These are phyloP conservation scores for Chlamydomonas schloesseri DNA, from an alignment of 139 green algal species.

Conservation along the genomic window DNA sequence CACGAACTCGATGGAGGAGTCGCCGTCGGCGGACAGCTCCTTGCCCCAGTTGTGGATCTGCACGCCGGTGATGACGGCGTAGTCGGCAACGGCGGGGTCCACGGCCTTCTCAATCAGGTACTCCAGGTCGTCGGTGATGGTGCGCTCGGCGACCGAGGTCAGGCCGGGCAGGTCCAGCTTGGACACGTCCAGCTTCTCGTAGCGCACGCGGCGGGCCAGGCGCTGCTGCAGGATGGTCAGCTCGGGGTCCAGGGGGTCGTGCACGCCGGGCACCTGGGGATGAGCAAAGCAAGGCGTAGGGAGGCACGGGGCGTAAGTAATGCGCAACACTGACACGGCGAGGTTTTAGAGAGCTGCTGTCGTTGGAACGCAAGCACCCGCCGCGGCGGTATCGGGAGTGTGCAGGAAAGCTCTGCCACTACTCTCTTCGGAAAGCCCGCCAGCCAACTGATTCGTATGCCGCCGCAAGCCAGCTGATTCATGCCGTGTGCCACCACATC, in stretches of 20 bases:
- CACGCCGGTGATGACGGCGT: constrained; percentile 84
- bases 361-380: too few species aligned
- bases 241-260: constrained; percentile 86
- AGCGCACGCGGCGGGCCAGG: constrained; percentile 70
- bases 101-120: constrained; percentile 85
- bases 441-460: too few species aligned
- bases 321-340: too few species aligned
- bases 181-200: constrained; percentile 57
- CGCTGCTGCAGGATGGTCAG: constrained; percentile 88
- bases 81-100: constrained; percentile 83
- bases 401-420: too few species aligned
- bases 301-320: too few species aligned
- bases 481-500: too few species aligned
- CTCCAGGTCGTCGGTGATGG: constrained; percentile 88
- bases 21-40: constrained; percentile 56
- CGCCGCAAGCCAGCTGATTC: too few species aligned
- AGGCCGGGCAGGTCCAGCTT: constrained; percentile 74
- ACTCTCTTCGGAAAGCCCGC: too few species aligned
- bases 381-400: too few species aligned
- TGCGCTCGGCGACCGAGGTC: constrained; percentile 77
- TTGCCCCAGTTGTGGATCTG: constrained; percentile 87
- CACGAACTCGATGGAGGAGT: constrained; percentile 83
- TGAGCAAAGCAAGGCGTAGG: neutral
- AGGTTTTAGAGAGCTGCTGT: too few species aligned
- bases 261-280: constrained; percentile 54